Evolutionary conservation across 805 yeast genomes (phyloP), one percentile per base, ranked within the genome.

Genomic region (Lipomyces kockii): DNA sequence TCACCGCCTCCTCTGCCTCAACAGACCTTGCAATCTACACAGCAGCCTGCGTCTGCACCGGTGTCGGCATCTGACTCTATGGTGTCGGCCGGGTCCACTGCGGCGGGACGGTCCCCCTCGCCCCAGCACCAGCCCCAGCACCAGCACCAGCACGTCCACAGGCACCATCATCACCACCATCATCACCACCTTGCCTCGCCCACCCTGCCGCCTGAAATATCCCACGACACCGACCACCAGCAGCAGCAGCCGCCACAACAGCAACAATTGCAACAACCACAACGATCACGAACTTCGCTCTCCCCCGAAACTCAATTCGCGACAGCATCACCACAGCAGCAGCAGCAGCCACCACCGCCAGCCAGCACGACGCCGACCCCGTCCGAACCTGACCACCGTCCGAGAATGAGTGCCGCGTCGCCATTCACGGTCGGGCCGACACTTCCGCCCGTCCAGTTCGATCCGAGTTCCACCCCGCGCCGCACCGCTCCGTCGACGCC

Each of bases 401-500:
- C 49, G 9, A 43, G 20, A 43, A 43, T 43, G 49, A 43, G 49
- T 43, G 9, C 46, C 4, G n/a, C 71, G 25, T 69, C 72, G 11
- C 68, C 72, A 17, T 63, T 67, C 58, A 59, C 72, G 2, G 71
- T 63, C 56, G 71, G 71, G 27, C 71, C 70, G 17, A 67, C 75
- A 14, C 68, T 75, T 46, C 77, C 77, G 2, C 77, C 76, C 2
- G 74, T 74, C 57, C 76, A 72, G 60, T 74, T 72, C 59, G 76
- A 74, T 53, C 74, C 73, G 32, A 63, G 67, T 62, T 56, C 53
- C 51, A 51, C 29, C 51, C 14, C 64, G 51, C 71, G 67, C 55
- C 61, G 69, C 53, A 53, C 61, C 4, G 49, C 68, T 6, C 63
- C 68, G 35, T 22, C 35, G 37, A 29, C 35, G 17, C 35, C 37